These are phyloP conservation scores for Silene noctiflora DNA, from an alignment of 179 eudicot species.

Conservation along the genomic window DNA sequence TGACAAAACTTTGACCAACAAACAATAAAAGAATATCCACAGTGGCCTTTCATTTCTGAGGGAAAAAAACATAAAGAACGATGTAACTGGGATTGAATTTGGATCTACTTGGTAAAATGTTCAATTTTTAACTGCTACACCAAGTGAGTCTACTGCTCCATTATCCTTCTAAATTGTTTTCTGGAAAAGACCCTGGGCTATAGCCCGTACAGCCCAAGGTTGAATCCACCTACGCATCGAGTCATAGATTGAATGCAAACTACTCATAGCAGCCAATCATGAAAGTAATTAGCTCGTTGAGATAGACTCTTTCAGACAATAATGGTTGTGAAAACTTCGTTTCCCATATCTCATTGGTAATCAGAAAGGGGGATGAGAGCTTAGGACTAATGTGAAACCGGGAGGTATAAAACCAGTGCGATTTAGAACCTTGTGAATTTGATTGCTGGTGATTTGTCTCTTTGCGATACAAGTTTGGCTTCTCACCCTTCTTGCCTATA, in stretches of 20 bases:
- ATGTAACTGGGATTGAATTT: too few relatives aligned
- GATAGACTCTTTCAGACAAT: background rate
- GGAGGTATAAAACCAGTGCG: background rate
- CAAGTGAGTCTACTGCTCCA: too few relatives aligned
- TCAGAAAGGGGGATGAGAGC: background rate
- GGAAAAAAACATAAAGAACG: too few relatives aligned
- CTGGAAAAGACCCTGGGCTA: too few relatives aligned
- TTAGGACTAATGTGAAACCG: background rate
- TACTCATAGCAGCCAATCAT: background rate
- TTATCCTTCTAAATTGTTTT: too few relatives aligned
- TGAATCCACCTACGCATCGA: too few relatives aligned
- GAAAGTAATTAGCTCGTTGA: background rate
- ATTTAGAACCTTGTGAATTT: background rate
- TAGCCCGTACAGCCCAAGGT: too few relatives aligned
- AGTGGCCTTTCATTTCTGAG: too few relatives aligned
- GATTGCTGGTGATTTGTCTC: background rate
- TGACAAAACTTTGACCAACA: too few relatives aligned
- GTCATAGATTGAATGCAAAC: background rate
- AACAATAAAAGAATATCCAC: too few relatives aligned
- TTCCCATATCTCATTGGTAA: background rate
- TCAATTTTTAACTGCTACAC: too few relatives aligned
- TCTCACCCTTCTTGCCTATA: background rate
- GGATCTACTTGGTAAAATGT: too few relatives aligned
- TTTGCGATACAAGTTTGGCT: background rate
- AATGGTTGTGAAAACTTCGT: background rate